A percentile compares a stretch with the other conserved stretches of the same genome.
phyloP scores from a whole-genome alignment of 345 rosid genomes.

The Aegle marmelos region DNA sequence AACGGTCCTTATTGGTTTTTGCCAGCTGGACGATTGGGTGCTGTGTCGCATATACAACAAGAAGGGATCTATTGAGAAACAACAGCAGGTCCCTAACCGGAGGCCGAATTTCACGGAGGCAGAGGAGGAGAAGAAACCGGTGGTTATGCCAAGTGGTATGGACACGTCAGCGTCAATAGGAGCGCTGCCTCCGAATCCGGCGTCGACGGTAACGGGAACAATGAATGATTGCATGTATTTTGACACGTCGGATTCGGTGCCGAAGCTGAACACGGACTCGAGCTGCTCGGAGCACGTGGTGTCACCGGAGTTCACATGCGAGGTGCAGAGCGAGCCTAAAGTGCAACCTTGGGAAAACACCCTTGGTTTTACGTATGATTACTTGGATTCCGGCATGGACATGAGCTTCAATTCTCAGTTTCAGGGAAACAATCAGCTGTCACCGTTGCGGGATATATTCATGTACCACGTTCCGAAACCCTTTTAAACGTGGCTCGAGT shows the following conservation, averaged over 20 bases:
- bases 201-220: conserved; percentile 14
- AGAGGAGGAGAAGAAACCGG: conserved; percentile 47
- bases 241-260: conserved; percentile 81
- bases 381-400: conserved; percentile 48
- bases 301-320: conserved; percentile 80
- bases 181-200: conserved; percentile 17
- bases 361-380: conserved; percentile 38
- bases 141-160: conserved; percentile 6
- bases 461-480: conserved; percentile 59
- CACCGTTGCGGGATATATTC: conserved; percentile 72
- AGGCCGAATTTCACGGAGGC: conserved; percentile 10
- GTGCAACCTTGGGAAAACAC: conserved; percentile 48
- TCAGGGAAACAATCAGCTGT: conserved; percentile 48
- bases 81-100: background rate
- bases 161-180: background rate
- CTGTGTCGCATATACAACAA: conserved; percentile 94
- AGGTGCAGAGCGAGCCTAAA: conserved; percentile 89
- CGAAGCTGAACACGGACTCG: conserved; percentile 71
- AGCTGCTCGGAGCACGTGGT: conserved; percentile 82
- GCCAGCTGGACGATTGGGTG: conserved; percentile 97
- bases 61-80: conserved; percentile 73
- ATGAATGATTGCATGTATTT: conserved; percentile 41
- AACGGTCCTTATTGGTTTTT: background rate
- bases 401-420: conserved; percentile 31
- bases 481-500: conserved; percentile 21